Evolutionary conservation across 306 rosid species (phyloP).

Genomic region (Fragaria nilgerrensis): DNA sequence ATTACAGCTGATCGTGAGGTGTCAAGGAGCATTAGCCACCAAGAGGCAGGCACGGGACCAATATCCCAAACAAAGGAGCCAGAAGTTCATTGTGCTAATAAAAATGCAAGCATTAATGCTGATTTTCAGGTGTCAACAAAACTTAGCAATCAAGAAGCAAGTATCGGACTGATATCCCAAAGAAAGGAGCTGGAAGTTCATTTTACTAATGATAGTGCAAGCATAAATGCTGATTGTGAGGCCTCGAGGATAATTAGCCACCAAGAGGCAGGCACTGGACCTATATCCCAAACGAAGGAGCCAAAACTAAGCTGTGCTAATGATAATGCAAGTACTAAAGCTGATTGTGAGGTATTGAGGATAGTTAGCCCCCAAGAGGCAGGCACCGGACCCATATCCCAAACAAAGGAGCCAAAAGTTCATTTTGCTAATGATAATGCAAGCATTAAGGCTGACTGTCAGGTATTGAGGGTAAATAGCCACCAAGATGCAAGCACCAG

Average conservation of each 20-base stretch:
- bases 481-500: background rate
- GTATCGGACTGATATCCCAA: background rate
- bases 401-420: constrained; percentile 3
- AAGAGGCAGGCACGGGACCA: background rate
- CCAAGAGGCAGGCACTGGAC: background rate
- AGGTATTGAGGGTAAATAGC: background rate
- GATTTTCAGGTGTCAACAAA: background rate
- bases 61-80: background rate
- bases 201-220: background rate
- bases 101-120: background rate
- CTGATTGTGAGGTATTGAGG: background rate
- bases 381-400: background rate
- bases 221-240: background rate
- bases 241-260: background rate
- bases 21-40: background rate
- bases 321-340: background rate
- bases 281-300: background rate
- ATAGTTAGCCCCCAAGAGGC: background rate
- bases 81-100: background rate
- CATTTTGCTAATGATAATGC: background rate
- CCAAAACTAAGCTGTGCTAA: background rate
- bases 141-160: background rate
- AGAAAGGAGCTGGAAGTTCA: background rate
- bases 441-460: background rate
- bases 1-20: background rate